Percentiles rank a stretch among this genome's conserved stretches.
Evolutionary conservation across 768 basidiomycete species (phyloP).

Genomic region (Brasilioporus rufonigricans): DNA sequence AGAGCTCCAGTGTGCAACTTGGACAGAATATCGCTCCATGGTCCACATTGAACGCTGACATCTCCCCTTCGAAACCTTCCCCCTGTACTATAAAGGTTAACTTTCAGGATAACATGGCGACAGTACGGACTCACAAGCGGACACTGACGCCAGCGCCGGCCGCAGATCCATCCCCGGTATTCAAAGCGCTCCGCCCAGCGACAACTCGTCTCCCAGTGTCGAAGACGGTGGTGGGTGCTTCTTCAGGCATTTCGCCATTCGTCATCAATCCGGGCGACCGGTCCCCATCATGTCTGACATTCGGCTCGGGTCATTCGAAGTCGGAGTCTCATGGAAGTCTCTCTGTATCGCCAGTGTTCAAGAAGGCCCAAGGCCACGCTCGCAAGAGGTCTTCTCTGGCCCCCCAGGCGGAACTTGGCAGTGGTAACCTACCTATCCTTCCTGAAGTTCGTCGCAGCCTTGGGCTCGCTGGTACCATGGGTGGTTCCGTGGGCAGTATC

Average conservation of each 20-base stretch:
- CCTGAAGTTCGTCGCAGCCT: constrained; percentile 54
- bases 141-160: constrained; percentile 59
- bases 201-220: constrained; percentile 26
- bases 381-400: constrained; percentile 27
- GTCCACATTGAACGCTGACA: constrained; percentile 42
- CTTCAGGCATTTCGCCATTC: constrained; percentile 27
- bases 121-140: constrained; percentile 43
- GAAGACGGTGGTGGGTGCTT: constrained; percentile 23
- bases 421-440: constrained; percentile 39
- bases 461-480: constrained; percentile 67
- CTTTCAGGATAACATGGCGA: constrained; percentile 28
- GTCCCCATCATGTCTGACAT: constrained; percentile 36
- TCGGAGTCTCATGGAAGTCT: constrained; percentile 22
- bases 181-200: constrained; percentile 58
- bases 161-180: constrained; percentile 54
- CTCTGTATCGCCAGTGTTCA: constrained; percentile 35
- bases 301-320: constrained; percentile 36
- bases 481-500: constrained; percentile 52
- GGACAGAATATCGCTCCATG: constrained; percentile 66
- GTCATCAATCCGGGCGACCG: constrained; percentile 18
- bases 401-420: constrained; percentile 12
- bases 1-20: constrained; percentile 27
- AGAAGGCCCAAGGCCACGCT: constrained; percentile 22
- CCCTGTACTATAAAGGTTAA: constrained; percentile 16
- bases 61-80: constrained; percentile 38